These are phyloP conservation scores for Ascomycota sp. DNA, from an alignment of 2,329 filamentous ascomycete genomes.

Conservation along the genomic window DNA sequence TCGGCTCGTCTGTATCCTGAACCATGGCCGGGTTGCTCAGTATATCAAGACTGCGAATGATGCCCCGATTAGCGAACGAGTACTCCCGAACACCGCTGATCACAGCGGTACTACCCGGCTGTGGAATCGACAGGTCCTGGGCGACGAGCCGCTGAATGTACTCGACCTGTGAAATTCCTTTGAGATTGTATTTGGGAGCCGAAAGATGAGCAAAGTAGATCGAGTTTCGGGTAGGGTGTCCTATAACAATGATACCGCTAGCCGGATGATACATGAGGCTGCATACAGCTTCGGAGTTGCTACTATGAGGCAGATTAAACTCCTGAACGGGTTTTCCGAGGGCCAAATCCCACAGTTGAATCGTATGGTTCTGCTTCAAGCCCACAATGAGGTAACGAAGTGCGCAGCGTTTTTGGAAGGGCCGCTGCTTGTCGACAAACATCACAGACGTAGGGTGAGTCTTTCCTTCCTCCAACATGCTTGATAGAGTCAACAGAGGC, in stretches of 20 bases:
- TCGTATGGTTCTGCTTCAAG: constrained; percentile 95
- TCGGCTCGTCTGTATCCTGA: constrained; percentile 42
- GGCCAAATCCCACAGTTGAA: constrained; percentile 94
- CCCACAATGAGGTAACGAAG: constrained; percentile 90
- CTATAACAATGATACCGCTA: constrained; percentile 82
- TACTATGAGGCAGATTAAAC: constrained; percentile 84
- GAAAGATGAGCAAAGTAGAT: constrained; percentile 94
- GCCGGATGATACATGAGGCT: constrained; percentile 84
- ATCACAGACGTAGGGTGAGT: constrained; percentile 91
- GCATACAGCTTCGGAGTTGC: constrained; percentile 93
- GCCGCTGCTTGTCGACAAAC: constrained; percentile 86
- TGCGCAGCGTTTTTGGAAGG: constrained; percentile 73
- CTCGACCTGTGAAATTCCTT: constrained; percentile 62
- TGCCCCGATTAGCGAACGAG: constrained; percentile 67
- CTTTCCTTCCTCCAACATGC: constrained; percentile 72
- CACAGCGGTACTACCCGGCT: constrained; percentile 84
- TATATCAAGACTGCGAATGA: constrained; percentile 76
- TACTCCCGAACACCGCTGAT: constrained; percentile 93
- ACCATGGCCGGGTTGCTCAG: constrained; percentile 46
- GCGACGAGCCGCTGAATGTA: constrained; percentile 61
- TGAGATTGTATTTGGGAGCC: constrained; percentile 74
- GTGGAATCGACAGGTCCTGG: constrained; percentile 50
- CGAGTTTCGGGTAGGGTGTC: constrained; percentile 88
- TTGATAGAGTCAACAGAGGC: constrained; percentile 67
- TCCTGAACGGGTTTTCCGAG: constrained; percentile 91